Evolutionary conservation across 768 basidiomycete species (phyloP).

Genomic region (Boletus sensibilis): DNA sequence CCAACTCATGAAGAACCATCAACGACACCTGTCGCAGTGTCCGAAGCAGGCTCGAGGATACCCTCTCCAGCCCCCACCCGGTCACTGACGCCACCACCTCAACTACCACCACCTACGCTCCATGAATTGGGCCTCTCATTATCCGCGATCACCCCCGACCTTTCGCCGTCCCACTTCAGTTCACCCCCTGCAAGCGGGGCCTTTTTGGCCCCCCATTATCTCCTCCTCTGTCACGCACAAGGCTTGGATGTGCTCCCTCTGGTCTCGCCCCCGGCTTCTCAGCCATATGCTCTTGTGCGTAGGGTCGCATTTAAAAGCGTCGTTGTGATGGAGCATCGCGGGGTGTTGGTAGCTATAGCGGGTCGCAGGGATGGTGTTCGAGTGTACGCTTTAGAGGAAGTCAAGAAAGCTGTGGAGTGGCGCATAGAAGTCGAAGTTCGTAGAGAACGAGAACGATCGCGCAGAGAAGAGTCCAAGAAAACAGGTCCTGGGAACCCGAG

Average conservation of each 20-base stretch:
- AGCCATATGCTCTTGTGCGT: slow-evolving; percentile 80
- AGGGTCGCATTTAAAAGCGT: slow-evolving; percentile 81
- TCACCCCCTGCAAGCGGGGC: slow-evolving; percentile 76
- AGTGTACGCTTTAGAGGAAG: slow-evolving; percentile 85
- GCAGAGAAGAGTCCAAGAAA: slow-evolving; percentile 66
- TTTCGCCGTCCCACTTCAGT: slow-evolving; percentile 75
- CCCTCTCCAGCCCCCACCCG: slow-evolving; percentile 54
- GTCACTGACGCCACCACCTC: slow-evolving; percentile 69
- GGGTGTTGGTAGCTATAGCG: slow-evolving; percentile 87
- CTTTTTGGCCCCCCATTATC: slow-evolving; percentile 77
- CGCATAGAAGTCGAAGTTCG: slow-evolving; percentile 77
- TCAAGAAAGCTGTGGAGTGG: slow-evolving; percentile 86
- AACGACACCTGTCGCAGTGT: slow-evolving; percentile 27
- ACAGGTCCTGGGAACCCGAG: slow-evolving; percentile 36
- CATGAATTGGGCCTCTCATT: slow-evolving; percentile 74
- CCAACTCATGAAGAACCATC: slow-evolving; percentile 36
- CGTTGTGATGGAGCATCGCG: slow-evolving; percentile 91
- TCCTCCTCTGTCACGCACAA: slow-evolving; percentile 82
- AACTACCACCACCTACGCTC: slow-evolving; percentile 67
- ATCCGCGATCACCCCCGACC: slow-evolving; percentile 60
- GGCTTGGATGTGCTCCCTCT: slow-evolving; percentile 85
- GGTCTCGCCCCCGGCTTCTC: slow-evolving; percentile 65
- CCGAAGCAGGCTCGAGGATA: slow-evolving; percentile 46
- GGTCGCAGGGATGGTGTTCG: slow-evolving; percentile 83
- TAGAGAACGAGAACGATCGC: slow-evolving; percentile 69